Percentiles rank a stretch among this genome's conserved stretches.
Evolutionary conservation across 768 basidiomycete genomes (phyloP).

Genomic region (Mycena leptocephala): DNA sequence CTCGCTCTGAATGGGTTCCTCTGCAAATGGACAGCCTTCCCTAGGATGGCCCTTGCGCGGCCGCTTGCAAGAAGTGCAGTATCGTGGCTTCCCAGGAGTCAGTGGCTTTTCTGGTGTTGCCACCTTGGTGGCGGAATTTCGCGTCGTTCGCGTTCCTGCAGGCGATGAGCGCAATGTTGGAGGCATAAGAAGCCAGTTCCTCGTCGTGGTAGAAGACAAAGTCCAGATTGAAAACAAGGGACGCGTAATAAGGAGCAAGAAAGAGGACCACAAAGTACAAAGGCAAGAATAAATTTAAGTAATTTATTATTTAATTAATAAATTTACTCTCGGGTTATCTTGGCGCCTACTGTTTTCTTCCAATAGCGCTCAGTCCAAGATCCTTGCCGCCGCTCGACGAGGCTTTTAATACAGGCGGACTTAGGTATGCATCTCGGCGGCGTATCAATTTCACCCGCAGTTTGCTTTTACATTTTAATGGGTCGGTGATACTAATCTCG

Average conservation of each 20-base stretch:
- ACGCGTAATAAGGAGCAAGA: not conserved
- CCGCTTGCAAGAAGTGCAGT: conserved; percentile 31
- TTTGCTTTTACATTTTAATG: no score
- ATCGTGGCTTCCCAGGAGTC: conserved; percentile 28
- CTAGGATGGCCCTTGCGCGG: conserved; percentile 37
- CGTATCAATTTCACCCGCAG: no score
- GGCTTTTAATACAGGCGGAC: no score
- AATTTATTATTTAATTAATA: not conserved
- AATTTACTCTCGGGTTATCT: no score
- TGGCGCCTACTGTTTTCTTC: no score
- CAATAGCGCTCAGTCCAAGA: no score
- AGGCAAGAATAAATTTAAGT: not conserved
- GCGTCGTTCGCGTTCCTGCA: conserved; percentile 27
- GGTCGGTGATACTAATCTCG: no score
- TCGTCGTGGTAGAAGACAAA: not conserved
- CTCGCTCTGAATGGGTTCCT: conserved; percentile 2
- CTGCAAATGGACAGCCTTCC: conserved; percentile 31
- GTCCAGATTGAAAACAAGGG: not conserved
- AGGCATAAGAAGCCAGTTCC: conserved; percentile 8
- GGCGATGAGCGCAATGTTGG: conserved; percentile 34
- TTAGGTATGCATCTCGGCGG: no score
- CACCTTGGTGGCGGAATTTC: conserved; percentile 32
- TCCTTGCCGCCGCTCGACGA: no score
- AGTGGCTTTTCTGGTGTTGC: conserved; percentile 3
- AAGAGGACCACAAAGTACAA: not conserved